Base-by-base conservation (phyloP, 2,329 filamentous ascomycete genomes). In the Claviceps pazoutovae region DNA sequence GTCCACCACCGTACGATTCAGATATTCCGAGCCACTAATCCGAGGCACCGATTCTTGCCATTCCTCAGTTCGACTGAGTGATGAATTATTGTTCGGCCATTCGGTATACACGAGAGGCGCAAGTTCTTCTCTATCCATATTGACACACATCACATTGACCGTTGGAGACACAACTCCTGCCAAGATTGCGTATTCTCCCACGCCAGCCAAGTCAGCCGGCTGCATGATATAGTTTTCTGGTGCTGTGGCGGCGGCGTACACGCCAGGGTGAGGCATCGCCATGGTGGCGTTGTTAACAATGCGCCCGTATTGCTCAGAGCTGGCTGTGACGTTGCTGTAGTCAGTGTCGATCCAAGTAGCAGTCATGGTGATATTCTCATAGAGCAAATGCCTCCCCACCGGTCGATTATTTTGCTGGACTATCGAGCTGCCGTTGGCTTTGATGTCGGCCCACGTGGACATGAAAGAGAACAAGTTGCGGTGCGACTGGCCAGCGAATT, bases 281-380 rank as follows among this genome's bases (percentile, higher is more conserved):
- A 90, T 72, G 0, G 83, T 86, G 26, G 88, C 79, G 56, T 90
- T 89, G 62, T 89, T 86, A 59, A 91, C 70, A 39, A 84, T 72
- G 26, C 84, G 73, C 0, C 70, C 66, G 50, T 78, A 63, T 11
- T 71, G 61, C 4, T 71, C 61, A 4, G 74, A 83, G 0, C 72
- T 67, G 3, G 68, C 63, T 0, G 72, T 71, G 17, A 81, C 74
- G 51, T 86, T 71, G 37, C 73, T 66, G 8, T 73, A 67, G 2
- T 74, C 59, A 0, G 66, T 70, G 52, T 84, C 74, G 39, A 89
- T 79, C 86, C 86, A 93, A 2, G 78, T 72, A 0, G 80, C 82
- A 1, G 68, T 73, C 51, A 90, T 71, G 0, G 84, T 88, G 0
- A 83, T 88, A 56, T 89, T 88, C 53, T 88, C 84, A 54, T 79